Conservation (phyloP, 1,139 yeast genomes). For the Pichia sp. region DNA sequence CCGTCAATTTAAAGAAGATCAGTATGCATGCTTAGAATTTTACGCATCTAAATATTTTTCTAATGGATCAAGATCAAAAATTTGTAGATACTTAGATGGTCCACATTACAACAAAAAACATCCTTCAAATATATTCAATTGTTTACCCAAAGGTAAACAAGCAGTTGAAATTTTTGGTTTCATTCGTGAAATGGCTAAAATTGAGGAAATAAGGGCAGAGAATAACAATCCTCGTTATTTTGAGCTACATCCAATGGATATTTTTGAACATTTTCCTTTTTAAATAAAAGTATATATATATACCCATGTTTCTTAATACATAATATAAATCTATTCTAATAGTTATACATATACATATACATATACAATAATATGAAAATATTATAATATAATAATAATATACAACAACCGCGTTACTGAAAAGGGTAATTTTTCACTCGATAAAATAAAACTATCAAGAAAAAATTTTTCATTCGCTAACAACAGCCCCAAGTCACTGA, state of each 20-base stretch:
- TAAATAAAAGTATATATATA: background rate
- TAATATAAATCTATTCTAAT: too few relatives aligned
- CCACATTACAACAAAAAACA: constrained; percentile 20
- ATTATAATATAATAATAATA: too few relatives aligned
- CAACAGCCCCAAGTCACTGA: too few relatives aligned
- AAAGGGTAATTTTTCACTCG: too few relatives aligned
- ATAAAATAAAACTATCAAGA: too few relatives aligned
- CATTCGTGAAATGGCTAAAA: constrained; percentile 26
- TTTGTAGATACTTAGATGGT: constrained; percentile 17
- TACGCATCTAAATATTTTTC: constrained; percentile 23
- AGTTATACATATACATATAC: too few relatives aligned
- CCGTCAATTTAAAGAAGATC: constrained; percentile 1
- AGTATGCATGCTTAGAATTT: constrained; percentile 18
- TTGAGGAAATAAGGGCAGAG: constrained; percentile 15
- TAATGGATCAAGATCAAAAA: constrained; percentile 22
- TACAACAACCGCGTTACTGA: too few relatives aligned
- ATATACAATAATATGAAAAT: too few relatives aligned
- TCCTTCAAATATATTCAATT: constrained; percentile 21
- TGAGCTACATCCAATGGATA: constrained; percentile 15
- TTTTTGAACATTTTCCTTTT: constrained; percentile 3
- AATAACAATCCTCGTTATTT: constrained; percentile 13
- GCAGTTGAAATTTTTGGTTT: constrained; percentile 23
- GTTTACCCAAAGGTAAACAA: constrained; percentile 12
- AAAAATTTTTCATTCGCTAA: too few relatives aligned
- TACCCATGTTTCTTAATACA: background rate